Conservation (phyloP, 2,329 filamentous ascomycete species). For the Epichloe sibirici region DNA sequence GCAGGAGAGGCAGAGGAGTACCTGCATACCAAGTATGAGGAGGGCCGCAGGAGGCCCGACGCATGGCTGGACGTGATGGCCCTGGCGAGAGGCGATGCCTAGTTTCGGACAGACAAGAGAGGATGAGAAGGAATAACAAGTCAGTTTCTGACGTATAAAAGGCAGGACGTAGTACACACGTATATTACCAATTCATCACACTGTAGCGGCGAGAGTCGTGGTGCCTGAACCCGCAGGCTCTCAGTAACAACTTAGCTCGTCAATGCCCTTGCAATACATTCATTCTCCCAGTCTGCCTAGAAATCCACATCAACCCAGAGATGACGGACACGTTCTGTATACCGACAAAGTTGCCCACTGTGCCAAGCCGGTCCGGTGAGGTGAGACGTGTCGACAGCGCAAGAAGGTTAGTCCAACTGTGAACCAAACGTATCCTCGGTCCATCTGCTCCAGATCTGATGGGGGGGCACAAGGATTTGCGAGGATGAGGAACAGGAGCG, state of each 20-base stretch:
- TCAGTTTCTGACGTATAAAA: not conserved
- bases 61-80: conserved; percentile 48
- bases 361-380: not conserved
- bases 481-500: no score
- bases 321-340: no score
- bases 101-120: not conserved
- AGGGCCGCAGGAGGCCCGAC: conserved; percentile 36
- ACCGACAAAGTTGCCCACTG: no score
- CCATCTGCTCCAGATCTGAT: no score
- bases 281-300: no score
- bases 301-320: no score
- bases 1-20: conserved; percentile 45
- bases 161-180: not conserved
- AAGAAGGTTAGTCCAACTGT: not conserved
- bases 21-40: conserved; percentile 33
- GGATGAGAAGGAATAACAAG: not conserved
- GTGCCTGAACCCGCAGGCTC: no score
- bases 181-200: not conserved
- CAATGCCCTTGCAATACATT: no score
- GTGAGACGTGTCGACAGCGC: not conserved
- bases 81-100: conserved; percentile 11
- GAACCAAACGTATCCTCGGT: no score
- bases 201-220: no score
- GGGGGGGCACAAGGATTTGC: no score
- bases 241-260: no score